Evolutionary conservation across 2,329 filamentous ascomycete genomes (phyloP).

Genomic region (Alternaria gaisen): DNA sequence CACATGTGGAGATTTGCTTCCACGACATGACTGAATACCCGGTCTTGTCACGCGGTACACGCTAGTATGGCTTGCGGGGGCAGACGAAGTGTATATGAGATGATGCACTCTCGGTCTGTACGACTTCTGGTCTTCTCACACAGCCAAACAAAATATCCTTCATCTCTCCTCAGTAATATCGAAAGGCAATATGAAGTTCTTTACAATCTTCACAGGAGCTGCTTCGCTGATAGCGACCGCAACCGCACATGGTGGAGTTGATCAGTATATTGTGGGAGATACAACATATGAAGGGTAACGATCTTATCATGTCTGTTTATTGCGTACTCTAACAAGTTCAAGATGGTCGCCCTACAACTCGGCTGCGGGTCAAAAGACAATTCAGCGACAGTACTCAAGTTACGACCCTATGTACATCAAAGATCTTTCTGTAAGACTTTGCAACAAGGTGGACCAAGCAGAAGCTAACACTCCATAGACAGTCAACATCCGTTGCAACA

Average conservation of each 20-base stretch:
- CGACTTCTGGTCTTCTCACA: slow-evolving; percentile 1
- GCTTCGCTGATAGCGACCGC: slow-evolving; percentile 33
- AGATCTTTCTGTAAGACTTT: slow-evolving; percentile 34
- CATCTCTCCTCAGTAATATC: not conserved
- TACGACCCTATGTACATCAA: slow-evolving; percentile 39
- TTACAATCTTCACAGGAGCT: slow-evolving; percentile 23
- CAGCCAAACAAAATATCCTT: slow-evolving; percentile 1
- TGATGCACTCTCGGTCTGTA: not conserved
- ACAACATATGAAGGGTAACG: slow-evolving; percentile 37
- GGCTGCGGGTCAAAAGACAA: slow-evolving; percentile 34
- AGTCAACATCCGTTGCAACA: slow-evolving; percentile 46
- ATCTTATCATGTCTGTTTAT: not conserved
- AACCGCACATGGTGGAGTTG: slow-evolving; percentile 41
- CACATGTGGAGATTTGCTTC: slow-evolving; percentile 8
- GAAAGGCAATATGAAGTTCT: slow-evolving; percentile 34
- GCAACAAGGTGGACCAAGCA: not conserved
- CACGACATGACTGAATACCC: slow-evolving; percentile 17
- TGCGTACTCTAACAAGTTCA: not conserved
- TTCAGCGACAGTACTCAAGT: slow-evolving; percentile 41
- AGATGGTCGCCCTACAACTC: slow-evolving; percentile 45
- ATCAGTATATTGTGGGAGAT: slow-evolving; percentile 34
- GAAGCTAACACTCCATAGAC: slow-evolving; percentile 24
- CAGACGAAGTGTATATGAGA: slow-evolving; percentile 17
- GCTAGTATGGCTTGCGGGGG: not conserved
- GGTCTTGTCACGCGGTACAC: slow-evolving; percentile 15